Conservation (phyloP, 352 stramenopile species). For the Globisporangium middletonii region DNA sequence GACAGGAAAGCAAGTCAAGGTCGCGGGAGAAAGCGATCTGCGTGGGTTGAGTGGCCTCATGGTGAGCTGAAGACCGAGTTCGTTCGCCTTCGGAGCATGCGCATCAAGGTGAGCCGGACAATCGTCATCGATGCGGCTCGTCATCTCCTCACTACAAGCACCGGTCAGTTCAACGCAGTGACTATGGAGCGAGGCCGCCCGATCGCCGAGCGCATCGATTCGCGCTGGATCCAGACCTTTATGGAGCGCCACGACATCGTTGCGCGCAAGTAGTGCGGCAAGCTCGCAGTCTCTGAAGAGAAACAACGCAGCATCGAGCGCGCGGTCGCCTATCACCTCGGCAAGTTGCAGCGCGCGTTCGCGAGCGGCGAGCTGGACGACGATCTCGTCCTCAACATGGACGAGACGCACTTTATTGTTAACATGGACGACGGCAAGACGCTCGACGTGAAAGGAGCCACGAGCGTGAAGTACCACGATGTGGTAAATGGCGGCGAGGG, state of each 20-base stretch:
- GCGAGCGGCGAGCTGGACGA: conserved; percentile 4
- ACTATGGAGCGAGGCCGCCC: neutral
- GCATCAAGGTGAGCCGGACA: neutral
- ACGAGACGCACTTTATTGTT: conserved; percentile 16
- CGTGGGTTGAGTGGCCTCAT: neutral
- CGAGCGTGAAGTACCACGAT: conserved; percentile 2
- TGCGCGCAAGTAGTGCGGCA: neutral
- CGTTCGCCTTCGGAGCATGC: neutral
- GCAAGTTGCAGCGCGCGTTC: conserved; percentile 5
- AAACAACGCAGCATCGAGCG: conserved; percentile 12
- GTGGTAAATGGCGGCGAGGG: neutral
- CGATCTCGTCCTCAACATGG: conserved; percentile 11
- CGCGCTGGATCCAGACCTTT: neutral
- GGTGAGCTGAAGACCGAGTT: neutral
- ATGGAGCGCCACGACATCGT: neutral
- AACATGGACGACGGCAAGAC: conserved; percentile 13
- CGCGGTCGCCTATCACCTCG: conserved; percentile 11
- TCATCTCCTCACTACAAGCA: neutral
- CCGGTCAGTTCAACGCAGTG: neutral
- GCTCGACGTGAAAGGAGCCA: neutral
- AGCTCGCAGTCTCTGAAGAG: conserved; percentile 3
- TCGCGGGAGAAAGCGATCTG: neutral
- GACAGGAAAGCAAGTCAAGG: neutral
- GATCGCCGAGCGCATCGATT: neutral
- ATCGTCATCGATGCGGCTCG: neutral